phyloP scores from a whole-genome alignment of 441 rosid genomes.

The Gossypium davidsonii region DNA sequence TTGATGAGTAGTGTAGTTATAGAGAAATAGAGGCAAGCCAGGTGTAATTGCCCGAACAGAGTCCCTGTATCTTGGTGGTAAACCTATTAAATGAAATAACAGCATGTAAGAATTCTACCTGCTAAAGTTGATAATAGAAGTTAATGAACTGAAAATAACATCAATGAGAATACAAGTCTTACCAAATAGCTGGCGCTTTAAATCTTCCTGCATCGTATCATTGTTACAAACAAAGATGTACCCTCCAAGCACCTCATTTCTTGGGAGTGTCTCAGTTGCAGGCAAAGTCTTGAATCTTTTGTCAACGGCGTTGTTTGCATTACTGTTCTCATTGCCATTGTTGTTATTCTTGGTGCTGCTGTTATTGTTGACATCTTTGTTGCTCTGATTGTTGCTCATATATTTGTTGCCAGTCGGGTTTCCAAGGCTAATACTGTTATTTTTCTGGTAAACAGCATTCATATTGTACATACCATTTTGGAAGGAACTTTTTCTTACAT shows the following conservation, averaged over 20 bases:
- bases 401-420: constrained; percentile 55
- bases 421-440: constrained; percentile 37
- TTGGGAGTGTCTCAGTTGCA: constrained; percentile 81
- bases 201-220: constrained; percentile 96
- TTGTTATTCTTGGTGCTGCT: constrained; percentile 24
- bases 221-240: constrained; percentile 97
- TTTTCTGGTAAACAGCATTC: constrained; percentile 70
- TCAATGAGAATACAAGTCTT: constrained; percentile 11
- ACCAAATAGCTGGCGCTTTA: constrained; percentile 93
- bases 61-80: constrained; percentile 96
- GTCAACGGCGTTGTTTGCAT: constrained; percentile 46
- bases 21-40: constrained; percentile 91
- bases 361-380: constrained; percentile 47
- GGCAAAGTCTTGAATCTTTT: constrained; percentile 96
- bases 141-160: background rate
- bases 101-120: constrained; percentile 10
- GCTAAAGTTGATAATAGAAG: background rate
- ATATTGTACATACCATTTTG: constrained; percentile 49
- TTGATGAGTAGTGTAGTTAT: constrained; percentile 96
- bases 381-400: constrained; percentile 43
- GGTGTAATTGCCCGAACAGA: constrained; percentile 96
- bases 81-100: constrained; percentile 42
- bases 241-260: constrained; percentile 97
- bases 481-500: constrained; percentile 43
- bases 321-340: constrained; percentile 37